phyloP scores from a whole-genome alignment of 1,284 basidiomycete genomes.

The Leccinum subrobustum region DNA sequence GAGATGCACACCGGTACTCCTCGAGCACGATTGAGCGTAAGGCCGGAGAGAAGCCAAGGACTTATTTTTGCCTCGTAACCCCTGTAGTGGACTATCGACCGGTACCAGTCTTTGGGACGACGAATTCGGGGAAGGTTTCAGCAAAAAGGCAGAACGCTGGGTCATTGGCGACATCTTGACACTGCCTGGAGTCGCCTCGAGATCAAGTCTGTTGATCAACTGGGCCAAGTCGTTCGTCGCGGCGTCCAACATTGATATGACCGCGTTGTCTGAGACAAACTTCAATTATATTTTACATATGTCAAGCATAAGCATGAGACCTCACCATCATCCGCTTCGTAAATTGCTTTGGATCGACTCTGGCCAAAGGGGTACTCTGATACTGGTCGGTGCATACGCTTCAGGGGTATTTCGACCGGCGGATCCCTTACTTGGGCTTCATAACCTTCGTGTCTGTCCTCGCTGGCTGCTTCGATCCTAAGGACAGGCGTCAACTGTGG shows the following conservation, averaged over 20 bases:
- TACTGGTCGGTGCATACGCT: conserved; percentile 53
- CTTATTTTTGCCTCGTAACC: conserved; percentile 38
- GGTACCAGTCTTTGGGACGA: conserved; percentile 7
- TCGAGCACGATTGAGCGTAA: conserved; percentile 50
- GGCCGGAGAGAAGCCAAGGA: conserved; percentile 60
- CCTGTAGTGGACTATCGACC: conserved; percentile 43
- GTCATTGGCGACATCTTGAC: conserved; percentile 46
- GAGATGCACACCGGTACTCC: conserved; percentile 33
- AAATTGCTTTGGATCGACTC: conserved; percentile 48
- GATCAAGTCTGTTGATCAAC: conserved; percentile 70
- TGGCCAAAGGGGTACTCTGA: conserved; percentile 62
- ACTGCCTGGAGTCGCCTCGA: conserved; percentile 68
- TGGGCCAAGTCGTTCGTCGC: conserved; percentile 76
- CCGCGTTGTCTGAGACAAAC: conserved; percentile 40
- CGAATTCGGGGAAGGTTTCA: neutral
- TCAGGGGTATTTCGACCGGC: conserved; percentile 46
- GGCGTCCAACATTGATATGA: conserved; percentile 67
- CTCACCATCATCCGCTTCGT: conserved; percentile 50
- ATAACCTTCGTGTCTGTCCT: conserved; percentile 45
- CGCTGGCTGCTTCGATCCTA: conserved; percentile 50
- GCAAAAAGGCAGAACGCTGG: conserved; percentile 24
- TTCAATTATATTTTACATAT: conserved; percentile 6
- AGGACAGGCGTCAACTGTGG: conserved; percentile 37
- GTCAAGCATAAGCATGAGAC: conserved; percentile 7
- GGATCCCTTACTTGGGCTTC: conserved; percentile 14